Conservation (phyloP, 2,329 filamentous ascomycete genomes). For the Neofusicoccum umdonicola region DNA sequence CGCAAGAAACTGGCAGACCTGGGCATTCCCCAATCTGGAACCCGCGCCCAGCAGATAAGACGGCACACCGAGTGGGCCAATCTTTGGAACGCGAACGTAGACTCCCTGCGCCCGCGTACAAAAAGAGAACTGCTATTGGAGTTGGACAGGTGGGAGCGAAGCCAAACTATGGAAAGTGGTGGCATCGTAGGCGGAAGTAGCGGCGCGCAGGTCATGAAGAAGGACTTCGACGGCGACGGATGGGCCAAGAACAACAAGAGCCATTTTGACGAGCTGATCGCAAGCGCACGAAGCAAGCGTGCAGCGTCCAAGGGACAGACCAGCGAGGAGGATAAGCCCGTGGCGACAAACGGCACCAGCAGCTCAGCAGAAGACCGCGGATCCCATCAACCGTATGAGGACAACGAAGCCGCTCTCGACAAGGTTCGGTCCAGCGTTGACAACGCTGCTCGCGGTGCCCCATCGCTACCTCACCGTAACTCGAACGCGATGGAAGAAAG, state of each 20-base stretch:
- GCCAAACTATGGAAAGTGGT: constrained; percentile 59
- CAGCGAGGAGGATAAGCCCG: constrained; percentile 4
- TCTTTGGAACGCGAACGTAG: constrained; percentile 95
- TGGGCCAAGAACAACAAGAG: constrained; percentile 72
- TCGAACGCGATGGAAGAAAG: background rate
- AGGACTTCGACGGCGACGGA: constrained; percentile 78
- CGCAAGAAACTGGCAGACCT: constrained; percentile 79
- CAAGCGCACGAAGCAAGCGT: constrained; percentile 64
- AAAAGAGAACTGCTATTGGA: constrained; percentile 74
- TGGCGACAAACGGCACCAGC: background rate
- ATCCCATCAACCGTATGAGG: background rate
- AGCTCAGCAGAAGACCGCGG: background rate
- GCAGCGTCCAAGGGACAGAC: constrained; percentile 27
- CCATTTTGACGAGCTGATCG: constrained; percentile 78
- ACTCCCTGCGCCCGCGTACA: constrained; percentile 69
- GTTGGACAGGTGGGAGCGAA: constrained; percentile 82
- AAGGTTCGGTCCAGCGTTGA: constrained; percentile 1
- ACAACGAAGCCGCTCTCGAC: background rate
- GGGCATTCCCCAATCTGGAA: constrained; percentile 70
- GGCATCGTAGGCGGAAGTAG: constrained; percentile 38
- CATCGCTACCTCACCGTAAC: background rate
- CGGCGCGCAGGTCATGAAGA: constrained; percentile 64
- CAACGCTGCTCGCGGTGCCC: background rate
- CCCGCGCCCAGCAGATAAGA: constrained; percentile 67
- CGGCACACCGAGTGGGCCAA: constrained; percentile 93